Base-by-base conservation (phyloP, 176 grass and related monocot genomes). In the Hordeum marinum region DNA sequence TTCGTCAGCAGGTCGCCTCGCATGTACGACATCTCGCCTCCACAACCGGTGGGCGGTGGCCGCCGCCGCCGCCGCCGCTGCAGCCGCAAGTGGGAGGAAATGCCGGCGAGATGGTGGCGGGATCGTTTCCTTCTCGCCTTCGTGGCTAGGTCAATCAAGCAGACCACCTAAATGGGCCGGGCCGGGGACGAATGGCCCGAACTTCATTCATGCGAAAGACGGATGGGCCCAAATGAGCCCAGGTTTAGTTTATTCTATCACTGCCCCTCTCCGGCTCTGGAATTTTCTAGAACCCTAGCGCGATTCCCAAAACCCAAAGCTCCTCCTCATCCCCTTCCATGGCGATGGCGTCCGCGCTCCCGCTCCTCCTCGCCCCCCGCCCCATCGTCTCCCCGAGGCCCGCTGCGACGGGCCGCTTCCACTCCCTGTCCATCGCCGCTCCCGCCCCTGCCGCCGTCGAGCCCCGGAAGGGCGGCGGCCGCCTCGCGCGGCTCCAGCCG, bases 1-100 rank as follows among this genome's bases (percentile, higher is more conserved):
- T 64, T 94, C 9, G 90, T 91, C 81, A 94, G 82, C 79, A 97
- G 87, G 70, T 90, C 82, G 0, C 92, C 92, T 11, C 95, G 76
- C 90, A 97, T 94, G 86, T 91, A 94, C 86, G 92, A 94, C 95
- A 97, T 97, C 79, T 88, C 71, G 67, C 32, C 61, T 55, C 45
- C 72, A 21, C 72, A 32, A 0, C 39, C 39, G 70, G 40, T 27
- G 12, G 54, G 54, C 54, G 54, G 54, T 57, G 54, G 54, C 54
- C 17, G 72, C 72, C 72, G 36, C 54, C 17, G 72, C 72, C 72
- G 36, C 67, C 63, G 63, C 63, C 34, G 66, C 66, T 8, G 43
- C 43, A 18, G 25, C 43, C 42, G 43, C 71, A 50, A 29, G 8
- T 32, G 72, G 48, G 45, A 21, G 45, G 45, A 17, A 34, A 21